Base-by-base conservation (phyloP, 805 yeast species). In the Spathaspora girioi region DNA sequence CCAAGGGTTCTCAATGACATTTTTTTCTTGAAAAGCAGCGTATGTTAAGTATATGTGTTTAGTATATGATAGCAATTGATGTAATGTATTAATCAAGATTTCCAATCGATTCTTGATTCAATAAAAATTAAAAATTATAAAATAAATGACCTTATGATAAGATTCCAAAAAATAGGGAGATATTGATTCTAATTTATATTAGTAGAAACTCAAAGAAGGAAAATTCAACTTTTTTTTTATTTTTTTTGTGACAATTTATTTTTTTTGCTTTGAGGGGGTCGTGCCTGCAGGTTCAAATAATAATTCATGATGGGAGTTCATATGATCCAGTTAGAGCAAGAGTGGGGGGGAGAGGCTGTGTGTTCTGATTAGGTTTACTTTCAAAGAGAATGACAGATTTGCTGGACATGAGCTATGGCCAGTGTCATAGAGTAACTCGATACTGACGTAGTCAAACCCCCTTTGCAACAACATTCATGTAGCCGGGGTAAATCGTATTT, bases 1-100 rank as follows among this genome's bases (percentile, higher is more conserved):
- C 76, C 75, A 38, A 74, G 67, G 10, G 74, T 64, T 67, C 76
- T 70, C 50, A 73, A 65, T 45, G 78, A 70, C 78, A 74, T 73
- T 20, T 23, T 38, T 5, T 20, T 23, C 26, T 23, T 23, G 26
- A 9, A 5, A 4, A 35, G 17, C 3, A 11, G 40, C 18, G 15
- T 35, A n/a, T 14, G 14, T 14, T n/a, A 35, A 15, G 40, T 35
- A 27, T 29, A 11, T 29, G 42, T 46, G 43, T 8, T 6, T n/a
- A 40, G n/a, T 41, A 23, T n/a, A 26, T 32, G 27, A 15, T 9
- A 23, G 32, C 29, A 42, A 26, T 42, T 26, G 45, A 9, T 27
- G n/a, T 3, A 17, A 14, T 9, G 2, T 5, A 19, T 23, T 23
- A 20, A 12, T 19, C 26, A 27, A 44, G n/a, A 20, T 26, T 19